A percentile compares a stretch with the other conserved stretches of the same genome.
Conservation (phyloP, 345 rosid genomes). For the Populus deltoides region DNA sequence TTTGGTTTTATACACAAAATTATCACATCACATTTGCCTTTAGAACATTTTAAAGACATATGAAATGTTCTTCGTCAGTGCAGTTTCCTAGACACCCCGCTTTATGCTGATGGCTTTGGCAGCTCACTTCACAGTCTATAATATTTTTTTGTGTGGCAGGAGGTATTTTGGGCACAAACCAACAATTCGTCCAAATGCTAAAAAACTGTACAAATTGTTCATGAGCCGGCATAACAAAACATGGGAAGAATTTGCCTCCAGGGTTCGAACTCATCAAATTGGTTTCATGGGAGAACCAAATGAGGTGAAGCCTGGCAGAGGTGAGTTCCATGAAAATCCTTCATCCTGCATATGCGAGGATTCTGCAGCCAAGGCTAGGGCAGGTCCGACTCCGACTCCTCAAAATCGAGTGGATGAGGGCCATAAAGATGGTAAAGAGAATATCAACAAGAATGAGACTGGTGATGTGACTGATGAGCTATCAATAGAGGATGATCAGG, state of each 20-base stretch:
- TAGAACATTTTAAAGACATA: not conserved
- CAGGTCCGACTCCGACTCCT: not conserved
- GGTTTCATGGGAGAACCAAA: conserved; percentile 92
- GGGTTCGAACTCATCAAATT: conserved; percentile 50
- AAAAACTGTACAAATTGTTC: conserved; percentile 65
- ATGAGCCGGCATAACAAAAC: conserved; percentile 59
- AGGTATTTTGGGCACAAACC: conserved; percentile 91
- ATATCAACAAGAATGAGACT: conserved; percentile 6
- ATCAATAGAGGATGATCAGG: conserved; percentile 41
- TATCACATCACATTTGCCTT: not conserved
- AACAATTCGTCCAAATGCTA: conserved; percentile 81
- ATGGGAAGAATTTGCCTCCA: conserved; percentile 79
- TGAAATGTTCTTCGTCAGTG: not conserved
- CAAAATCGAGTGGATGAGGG: not conserved
- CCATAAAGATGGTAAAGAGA: not conserved
- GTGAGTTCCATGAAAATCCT: conserved; percentile 91
- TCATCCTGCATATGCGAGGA: conserved; percentile 67
- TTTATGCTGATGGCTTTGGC: not conserved
- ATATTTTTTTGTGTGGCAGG: conserved; percentile 36
- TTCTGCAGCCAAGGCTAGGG: conserved; percentile 36
- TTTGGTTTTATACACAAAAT: not conserved
- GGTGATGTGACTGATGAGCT: conserved; percentile 23
- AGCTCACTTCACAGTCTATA: not conserved
- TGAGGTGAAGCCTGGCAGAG: conserved; percentile 69
- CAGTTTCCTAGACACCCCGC: not conserved